Percentiles rank a stretch among this genome's conserved stretches.
Evolutionary conservation across 495 filamentous ascomycete genomes (phyloP).

Genomic region (Cenococcum geophilum): DNA sequence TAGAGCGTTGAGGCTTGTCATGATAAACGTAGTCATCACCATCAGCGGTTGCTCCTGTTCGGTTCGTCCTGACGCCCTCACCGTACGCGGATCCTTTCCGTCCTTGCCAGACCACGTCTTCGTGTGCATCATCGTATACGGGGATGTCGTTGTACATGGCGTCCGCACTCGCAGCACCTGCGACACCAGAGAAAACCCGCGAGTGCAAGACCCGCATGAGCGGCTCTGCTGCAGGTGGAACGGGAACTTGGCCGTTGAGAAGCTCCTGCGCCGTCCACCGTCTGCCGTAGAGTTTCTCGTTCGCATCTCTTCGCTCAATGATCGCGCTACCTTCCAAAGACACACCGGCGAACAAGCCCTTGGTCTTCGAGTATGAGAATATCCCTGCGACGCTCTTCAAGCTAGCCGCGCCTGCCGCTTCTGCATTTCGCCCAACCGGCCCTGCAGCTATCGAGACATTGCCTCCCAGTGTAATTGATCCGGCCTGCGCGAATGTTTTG

Average conservation of each 20-base stretch:
- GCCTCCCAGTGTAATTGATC: conserved; percentile 84
- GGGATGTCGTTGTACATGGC: conserved; percentile 93
- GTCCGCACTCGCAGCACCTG: conserved; percentile 46
- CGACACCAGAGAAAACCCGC: conserved; percentile 68
- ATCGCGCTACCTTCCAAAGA: conserved; percentile 86
- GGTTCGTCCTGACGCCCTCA: conserved; percentile 59
- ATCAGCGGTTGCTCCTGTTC: conserved; percentile 41
- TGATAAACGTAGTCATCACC: conserved; percentile 55
- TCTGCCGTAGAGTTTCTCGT: conserved; percentile 88
- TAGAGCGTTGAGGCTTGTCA: conserved; percentile 60
- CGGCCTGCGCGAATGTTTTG: conserved; percentile 87
- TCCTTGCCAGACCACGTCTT: conserved; percentile 91
- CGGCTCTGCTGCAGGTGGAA: conserved; percentile 75
- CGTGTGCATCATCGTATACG: conserved; percentile 80
- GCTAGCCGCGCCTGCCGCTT: conserved; percentile 91
- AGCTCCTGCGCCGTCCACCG: conserved; percentile 75
- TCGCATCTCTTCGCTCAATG: conserved; percentile 90
- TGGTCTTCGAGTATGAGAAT: conserved; percentile 95
- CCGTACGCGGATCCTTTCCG: conserved; percentile 67
- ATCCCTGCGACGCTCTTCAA: conserved; percentile 83
- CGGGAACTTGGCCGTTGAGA: conserved; percentile 67
- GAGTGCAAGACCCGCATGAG: conserved; percentile 80
- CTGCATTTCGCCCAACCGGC: conserved; percentile 88
- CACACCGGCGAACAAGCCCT: conserved; percentile 93
- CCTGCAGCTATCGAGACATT: conserved; percentile 96